Evolutionary conservation across 768 basidiomycete species (phyloP).

Genomic region (Thelephora ganbajun): DNA sequence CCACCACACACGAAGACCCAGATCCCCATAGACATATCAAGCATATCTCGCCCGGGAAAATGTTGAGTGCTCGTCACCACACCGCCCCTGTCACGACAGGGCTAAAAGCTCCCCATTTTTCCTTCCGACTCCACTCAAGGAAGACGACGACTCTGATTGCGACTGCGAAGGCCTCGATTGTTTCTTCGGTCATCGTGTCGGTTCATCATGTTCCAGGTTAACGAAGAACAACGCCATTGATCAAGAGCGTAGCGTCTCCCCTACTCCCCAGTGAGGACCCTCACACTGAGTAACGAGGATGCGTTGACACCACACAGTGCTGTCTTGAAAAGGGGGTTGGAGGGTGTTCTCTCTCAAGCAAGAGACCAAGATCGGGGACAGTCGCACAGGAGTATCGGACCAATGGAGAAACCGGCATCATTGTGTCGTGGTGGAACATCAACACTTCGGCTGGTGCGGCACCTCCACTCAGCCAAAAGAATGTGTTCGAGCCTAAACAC

Average conservation of each 20-base stretch:
- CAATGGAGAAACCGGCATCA: too few relatives aligned
- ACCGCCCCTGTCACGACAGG: too few relatives aligned
- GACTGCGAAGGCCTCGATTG: neutral
- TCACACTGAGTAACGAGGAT: neutral
- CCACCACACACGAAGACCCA: too few relatives aligned
- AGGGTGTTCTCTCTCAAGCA: constrained; percentile 30
- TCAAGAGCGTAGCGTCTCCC: neutral
- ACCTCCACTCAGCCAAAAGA: too few relatives aligned
- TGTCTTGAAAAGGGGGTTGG: constrained; percentile 37
- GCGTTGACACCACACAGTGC: constrained; percentile 33
- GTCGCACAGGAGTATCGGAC: constrained; percentile 4
- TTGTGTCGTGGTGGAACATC: too few relatives aligned
- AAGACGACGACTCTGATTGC: neutral
- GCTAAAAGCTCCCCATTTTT: neutral
- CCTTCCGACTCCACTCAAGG: neutral
- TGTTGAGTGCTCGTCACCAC: too few relatives aligned
- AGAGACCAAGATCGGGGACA: constrained; percentile 10
- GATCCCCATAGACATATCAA: constrained; percentile 96
- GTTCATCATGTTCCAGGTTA: neutral
- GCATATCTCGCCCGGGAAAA: too few relatives aligned
- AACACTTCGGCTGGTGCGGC: too few relatives aligned
- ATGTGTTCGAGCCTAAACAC: too few relatives aligned
- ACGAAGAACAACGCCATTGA: neutral
- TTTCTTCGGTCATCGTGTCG: neutral
- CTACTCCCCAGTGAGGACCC: neutral